These are phyloP conservation scores for Scenedesmus sp. DNA, from an alignment of 163 green algal genomes.

Conservation along the genomic window DNA sequence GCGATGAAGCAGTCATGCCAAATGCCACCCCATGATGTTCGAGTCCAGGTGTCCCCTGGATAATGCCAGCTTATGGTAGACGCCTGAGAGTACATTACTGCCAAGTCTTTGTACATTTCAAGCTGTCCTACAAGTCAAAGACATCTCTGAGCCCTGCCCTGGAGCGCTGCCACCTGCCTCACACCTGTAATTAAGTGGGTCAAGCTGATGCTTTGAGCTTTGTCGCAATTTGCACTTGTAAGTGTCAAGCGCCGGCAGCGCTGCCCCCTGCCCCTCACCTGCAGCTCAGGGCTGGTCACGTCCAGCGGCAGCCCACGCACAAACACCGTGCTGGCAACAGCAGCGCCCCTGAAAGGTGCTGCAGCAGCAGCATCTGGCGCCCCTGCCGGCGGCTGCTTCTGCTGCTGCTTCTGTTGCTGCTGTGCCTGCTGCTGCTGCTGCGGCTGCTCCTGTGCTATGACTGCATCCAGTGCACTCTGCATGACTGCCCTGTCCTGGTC, in stretches of 20 bases:
- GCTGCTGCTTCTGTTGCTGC: constrained; percentile 20
- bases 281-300: constrained; percentile 55
- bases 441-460: constrained; percentile 16
- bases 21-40: no score
- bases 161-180: neutral
- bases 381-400: constrained; percentile 17
- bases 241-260: no score
- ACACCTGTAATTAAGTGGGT: constrained; percentile 55
- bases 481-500: constrained; percentile 7
- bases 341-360: neutral
- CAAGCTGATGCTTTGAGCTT: no score
- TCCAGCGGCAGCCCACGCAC: constrained; percentile 88
- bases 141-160: no score
- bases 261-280: constrained; percentile 40
- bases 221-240: no score
- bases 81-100: no score
- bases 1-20: neutral
- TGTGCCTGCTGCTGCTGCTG: constrained; percentile 36
- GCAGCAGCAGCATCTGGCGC: neutral
- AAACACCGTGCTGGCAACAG: constrained; percentile 85
- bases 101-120: no score
- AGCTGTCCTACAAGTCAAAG: neutral
- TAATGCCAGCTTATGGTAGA: no score
- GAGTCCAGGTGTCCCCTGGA: no score
- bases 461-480: constrained; percentile 18